Evolutionary conservation across 768 basidiomycete species (phyloP), one percentile per base, ranked within the genome.

Genomic region (Russula emetica): DNA sequence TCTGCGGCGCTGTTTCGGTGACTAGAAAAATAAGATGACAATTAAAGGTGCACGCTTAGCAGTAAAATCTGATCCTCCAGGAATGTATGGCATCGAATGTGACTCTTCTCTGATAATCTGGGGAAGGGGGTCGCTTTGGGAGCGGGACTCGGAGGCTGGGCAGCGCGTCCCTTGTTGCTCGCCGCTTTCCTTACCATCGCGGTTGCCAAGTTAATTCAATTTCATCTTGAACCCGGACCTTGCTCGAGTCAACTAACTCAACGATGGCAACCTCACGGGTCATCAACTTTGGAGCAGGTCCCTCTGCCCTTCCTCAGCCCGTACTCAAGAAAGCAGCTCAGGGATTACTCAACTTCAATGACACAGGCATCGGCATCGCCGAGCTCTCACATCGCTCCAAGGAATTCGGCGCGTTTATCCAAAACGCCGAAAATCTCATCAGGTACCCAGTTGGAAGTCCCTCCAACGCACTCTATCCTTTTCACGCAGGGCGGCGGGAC

Each of bases 401-500:
- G 70, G 89, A 94, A 67, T 98, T 98, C 74, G 80, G 81, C 58
- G 78, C 81, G 24, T 88, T 87, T 75, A 74, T 95, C 67, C 76
- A 79, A 61, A 73, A 79, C 55, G 78, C 88, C 71, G 85, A 88
- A 75, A 73, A 77, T 42, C 83, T 85, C 71, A 84, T 94, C 66
- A 85, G 93, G 62, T n/a, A 77, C 76, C 16, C 87, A 94, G 70
- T 87, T 98, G 63, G 76, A 81, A 18, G 85, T 99, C 38, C 96
- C 97, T 10, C 72, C 82, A 45, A 89, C 87, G 11, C 95, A 98
- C 77, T 78, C 82, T 55, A 82, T 99, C 70, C 82, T 99, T 40
- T 95, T 98, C 79, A 84, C 92, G 42, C 95, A 98, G 76, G 97
- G 97, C 49, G 97, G 97, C 34, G 97, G 93, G 16, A 87, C 90